A percentile compares a stretch with the other conserved stretches of the same genome.
phyloP scores from a whole-genome alignment of 305 asterid genomes.

The Monarda citriodora region DNA sequence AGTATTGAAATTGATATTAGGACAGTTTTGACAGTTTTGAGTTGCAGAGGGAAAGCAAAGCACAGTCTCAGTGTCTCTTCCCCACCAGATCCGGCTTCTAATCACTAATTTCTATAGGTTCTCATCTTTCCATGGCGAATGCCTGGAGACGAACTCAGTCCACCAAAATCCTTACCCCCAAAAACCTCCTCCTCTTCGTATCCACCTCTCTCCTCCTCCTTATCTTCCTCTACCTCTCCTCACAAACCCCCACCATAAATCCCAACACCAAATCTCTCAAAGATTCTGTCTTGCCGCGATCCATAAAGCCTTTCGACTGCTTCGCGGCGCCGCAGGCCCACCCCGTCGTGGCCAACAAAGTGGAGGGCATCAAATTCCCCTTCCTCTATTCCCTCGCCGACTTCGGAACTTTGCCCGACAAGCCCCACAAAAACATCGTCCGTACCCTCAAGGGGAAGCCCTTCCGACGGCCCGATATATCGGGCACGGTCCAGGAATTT shows the following conservation, averaged over 20 bases:
- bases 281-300: constrained; percentile 18
- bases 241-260: constrained; percentile 51
- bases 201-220: constrained; percentile 76
- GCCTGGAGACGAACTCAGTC: constrained; percentile 87
- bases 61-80: neutral
- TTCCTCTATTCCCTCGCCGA: constrained; percentile 89
- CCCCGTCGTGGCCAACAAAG: constrained; percentile 88
- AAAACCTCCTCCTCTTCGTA: constrained; percentile 70
- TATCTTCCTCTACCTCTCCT: constrained; percentile 70
- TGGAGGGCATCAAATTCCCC: constrained; percentile 93
- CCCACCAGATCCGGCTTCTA: neutral
- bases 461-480: constrained; percentile 87
- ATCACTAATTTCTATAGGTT: too few species aligned
- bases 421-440: constrained; percentile 96
- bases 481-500: constrained; percentile 83
- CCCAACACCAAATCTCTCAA: constrained; percentile 15
- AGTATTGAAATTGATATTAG: too few species aligned
- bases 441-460: constrained; percentile 92
- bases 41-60: neutral
- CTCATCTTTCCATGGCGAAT: constrained; percentile 81
- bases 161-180: constrained; percentile 57
- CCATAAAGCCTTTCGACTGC: constrained; percentile 76
- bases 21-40: too few species aligned
- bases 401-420: constrained; percentile 81
- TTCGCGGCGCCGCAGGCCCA: constrained; percentile 77